Conservation (phyloP, 345 rosid species). For the Reutealis trisperma region DNA sequence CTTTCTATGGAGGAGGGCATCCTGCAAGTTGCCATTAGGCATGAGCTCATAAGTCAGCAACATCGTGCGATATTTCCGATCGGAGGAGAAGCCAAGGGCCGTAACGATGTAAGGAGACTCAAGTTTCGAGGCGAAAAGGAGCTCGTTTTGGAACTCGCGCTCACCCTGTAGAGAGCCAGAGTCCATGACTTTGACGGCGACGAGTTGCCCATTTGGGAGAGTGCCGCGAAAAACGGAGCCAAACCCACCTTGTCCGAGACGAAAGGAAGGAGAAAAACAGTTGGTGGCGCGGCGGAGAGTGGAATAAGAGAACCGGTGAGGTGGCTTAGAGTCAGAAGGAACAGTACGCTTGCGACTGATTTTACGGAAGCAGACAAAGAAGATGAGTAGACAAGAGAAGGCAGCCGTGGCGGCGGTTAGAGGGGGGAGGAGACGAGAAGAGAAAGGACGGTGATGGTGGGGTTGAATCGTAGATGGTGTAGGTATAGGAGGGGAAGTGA, state of each 20-base stretch:
- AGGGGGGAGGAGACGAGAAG: conserved; percentile 41
- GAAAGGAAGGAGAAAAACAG: conserved; percentile 70
- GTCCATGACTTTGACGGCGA: conserved; percentile 94
- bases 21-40: conserved; percentile 84
- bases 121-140: conserved; percentile 70
- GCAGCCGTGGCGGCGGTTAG: conserved; percentile 41
- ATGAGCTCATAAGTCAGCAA: conserved; percentile 78
- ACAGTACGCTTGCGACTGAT: conserved; percentile 74
- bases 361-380: conserved; percentile 59
- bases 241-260: conserved; percentile 93
- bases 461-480: conserved; percentile 11
- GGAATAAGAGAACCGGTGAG: conserved; percentile 69
- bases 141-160: conserved; percentile 93
- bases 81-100: conserved; percentile 75
- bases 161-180: conserved; percentile 91
- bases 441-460: conserved; percentile 34
- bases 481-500: conserved; percentile 23
- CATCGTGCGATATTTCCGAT: conserved; percentile 64
- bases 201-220: conserved; percentile 39
- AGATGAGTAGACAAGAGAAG: conserved; percentile 47
- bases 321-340: conserved; percentile 62
- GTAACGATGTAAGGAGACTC: conserved; percentile 58
- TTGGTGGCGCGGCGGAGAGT: conserved; percentile 76
- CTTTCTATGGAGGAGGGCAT: conserved; percentile 73
- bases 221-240: conserved; percentile 82